Base-by-base conservation (phyloP, 2,329 filamentous ascomycete species). In the Microcera coccophila region DNA sequence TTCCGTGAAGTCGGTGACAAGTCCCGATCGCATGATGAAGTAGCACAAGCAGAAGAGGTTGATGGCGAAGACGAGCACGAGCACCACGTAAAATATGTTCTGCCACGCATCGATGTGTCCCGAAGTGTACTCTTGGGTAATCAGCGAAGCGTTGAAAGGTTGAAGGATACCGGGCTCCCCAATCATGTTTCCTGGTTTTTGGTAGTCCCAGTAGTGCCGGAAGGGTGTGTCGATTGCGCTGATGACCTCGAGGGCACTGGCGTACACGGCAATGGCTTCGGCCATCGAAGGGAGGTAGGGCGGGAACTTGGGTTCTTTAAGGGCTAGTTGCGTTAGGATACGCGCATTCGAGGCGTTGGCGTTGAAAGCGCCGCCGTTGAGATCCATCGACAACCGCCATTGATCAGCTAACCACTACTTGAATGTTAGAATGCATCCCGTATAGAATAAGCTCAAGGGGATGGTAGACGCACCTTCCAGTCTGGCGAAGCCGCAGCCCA, bases 1-100 rank as follows among this genome's bases (percentile, higher is more conserved):
- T 55, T 91, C 86, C 0, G 82, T 86, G 58, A 85, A 90, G 65
- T 91, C 87, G 1, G 84, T 90, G 7, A 91, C 78, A 17, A 87
- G 74, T 1, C 79, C 78, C 0, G 69, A 68, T 5, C 68, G 59
- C 49, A 75, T 70, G 36, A 77, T 58, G 38, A 84, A 61, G 63
- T 88, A 89, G 2, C 68, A 56, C 1, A 88, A 66, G 43, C 84
- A 85, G 29, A 83, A 67, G 19, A 82, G 45, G 59, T 87, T 90
- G 54, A 85, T 78, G 18, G 78, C 49, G 54, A 89, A 86, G 2
- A 86, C 81, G 12, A 81, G 63, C 2, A 75, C 57, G 0, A 91
- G 75, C 0, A 90, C 72, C 2, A 81, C 43, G 57, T 86, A 83
- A 64, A 90, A 91, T 1, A 79, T 66, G 4, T 66, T 72, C 43